Evolutionary conservation across 768 basidiomycete genomes (phyloP), one percentile per base, ranked within the genome.

Genomic region (Rhodotorula babjevae): DNA sequence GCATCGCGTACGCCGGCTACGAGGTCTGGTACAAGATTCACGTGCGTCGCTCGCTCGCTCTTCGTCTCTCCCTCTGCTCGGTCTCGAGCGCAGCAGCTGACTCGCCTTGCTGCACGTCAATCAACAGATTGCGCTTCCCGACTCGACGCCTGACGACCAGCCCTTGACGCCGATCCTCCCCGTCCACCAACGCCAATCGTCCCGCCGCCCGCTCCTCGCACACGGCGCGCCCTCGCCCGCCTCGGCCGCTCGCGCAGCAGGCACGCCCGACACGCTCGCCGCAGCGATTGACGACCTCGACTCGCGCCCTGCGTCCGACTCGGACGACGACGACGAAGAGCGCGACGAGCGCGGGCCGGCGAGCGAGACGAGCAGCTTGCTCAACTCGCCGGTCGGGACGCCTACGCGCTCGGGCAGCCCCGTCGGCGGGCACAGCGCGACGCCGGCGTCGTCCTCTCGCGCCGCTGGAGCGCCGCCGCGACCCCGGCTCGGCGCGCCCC

Each of bases 11-110:
- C 42, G 77, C 73, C 9, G 73, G 63, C 2, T 78, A 77, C 61
- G 77, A 78, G 63, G 75, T 78, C 11, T 78, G 75, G 75, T 78
- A 78, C 67, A 78, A 78, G 62, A 31, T 67, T 19, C 53, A 73
- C 42, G 68, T 72, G 46, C 61, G 62, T 29, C 9, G 23, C 56
- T 12, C 31, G n/a, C 19, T 9, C 27, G 10, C 33, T 18, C 21
- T 23, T 23, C 3, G 60, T 6, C 40, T 11, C 31, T n/a, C 5
- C 11, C 0, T 36, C 36, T n/a, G n/a, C n/a, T n/a, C n/a, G n/a
- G n/a, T 42, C 42, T 42, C 42, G 42, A 42, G 42, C 9, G 14
- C 14, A 42, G 42, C 42, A 42, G 42, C 19, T 6, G 16, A 8
- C n/a, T 12, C 15, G 25, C 8, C 11, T 2, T 3, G 6, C n/a